Base-by-base conservation (phyloP, 352 stramenopile genomes). In the Phytophthora cactorum region DNA sequence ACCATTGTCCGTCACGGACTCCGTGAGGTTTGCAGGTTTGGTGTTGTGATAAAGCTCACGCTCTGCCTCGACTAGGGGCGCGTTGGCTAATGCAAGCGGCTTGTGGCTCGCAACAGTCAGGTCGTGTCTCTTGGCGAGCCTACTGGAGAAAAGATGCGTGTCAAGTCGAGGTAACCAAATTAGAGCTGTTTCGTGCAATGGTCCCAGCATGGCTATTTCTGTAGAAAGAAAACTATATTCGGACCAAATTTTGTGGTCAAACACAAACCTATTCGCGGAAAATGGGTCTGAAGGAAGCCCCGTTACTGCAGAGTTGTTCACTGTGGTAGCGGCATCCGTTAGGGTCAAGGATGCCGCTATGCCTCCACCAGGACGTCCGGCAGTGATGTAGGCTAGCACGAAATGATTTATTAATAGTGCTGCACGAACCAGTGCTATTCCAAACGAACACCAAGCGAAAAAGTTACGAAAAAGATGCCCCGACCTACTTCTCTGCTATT, bases 111-210 rank as follows among this genome's bases (percentile, higher is more conserved):
- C 25, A 65, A 15, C 31, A n/a, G 5, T 10, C 39, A 43, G 31
- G 41, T 41, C 53, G 12, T 11, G 58, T 72, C 59, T 72, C 46
- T 72, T 39, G 44, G 22, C 51, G 4, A 38, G 1, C 50, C n/a
- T 57, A 67, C 64, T 72, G 59, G 66, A 69, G 60, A 70, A 70
- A 74, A 70, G 47, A 53, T 46, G 57, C 66, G 31, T 17, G 52
- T 57, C 59, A 68, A 65, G 46, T 66, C 53, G 41, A 12, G 38
- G 11, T 58, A 53, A 22, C 22, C 22, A 22, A 22, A 22, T 0
- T 22, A 22, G 22, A 22, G 22, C 22, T 22, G 22, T 22, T 22
- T 22, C 22, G 22, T 22, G 22, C 22, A 22, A 22, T 22, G 22
- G 22, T 22, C 22, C 22, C 22, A 22, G 0, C 22, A 22, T 22